A percentile compares a stretch with the other conserved stretches of the same genome.
Evolutionary conservation across 805 yeast species (phyloP).

Genomic region (Dipodascus geniculatus): DNA sequence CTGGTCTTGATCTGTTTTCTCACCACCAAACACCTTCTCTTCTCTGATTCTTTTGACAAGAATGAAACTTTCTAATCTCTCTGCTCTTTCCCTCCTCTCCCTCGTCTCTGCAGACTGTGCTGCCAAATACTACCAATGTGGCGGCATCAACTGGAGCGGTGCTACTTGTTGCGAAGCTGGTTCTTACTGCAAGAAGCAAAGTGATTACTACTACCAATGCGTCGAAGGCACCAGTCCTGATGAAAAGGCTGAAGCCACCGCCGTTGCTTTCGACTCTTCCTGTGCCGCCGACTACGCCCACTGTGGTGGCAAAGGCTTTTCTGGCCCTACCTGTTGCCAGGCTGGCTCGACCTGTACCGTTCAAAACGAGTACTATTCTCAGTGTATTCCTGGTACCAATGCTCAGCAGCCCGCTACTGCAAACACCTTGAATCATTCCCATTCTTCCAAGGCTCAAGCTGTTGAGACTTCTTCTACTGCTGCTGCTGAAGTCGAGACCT

Average conservation of each 20-base stretch:
- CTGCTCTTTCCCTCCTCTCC: neutral
- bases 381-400: neutral
- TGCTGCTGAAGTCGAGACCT: neutral
- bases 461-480: neutral
- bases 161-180: constrained; percentile 5
- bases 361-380: constrained; percentile 1
- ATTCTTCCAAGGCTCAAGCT: neutral
- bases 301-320: neutral
- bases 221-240: neutral
- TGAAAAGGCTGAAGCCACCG: neutral
- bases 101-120: neutral
- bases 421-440: neutral
- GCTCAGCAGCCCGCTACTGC: neutral
- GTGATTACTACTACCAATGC: constrained; percentile 3
- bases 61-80: neutral
- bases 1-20: neutral
- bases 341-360: neutral
- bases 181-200: constrained; percentile 1
- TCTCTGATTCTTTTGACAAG: neutral
- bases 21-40: neutral
- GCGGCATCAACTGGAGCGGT: constrained; percentile 1
- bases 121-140: constrained; percentile 1
- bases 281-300: neutral
- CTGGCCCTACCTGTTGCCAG: constrained; percentile 2
- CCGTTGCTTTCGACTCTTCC: neutral